Percentiles rank a stretch among this genome's conserved stretches.
Evolutionary conservation across 768 basidiomycete genomes (phyloP).

Genomic region (Amanita exitialis): DNA sequence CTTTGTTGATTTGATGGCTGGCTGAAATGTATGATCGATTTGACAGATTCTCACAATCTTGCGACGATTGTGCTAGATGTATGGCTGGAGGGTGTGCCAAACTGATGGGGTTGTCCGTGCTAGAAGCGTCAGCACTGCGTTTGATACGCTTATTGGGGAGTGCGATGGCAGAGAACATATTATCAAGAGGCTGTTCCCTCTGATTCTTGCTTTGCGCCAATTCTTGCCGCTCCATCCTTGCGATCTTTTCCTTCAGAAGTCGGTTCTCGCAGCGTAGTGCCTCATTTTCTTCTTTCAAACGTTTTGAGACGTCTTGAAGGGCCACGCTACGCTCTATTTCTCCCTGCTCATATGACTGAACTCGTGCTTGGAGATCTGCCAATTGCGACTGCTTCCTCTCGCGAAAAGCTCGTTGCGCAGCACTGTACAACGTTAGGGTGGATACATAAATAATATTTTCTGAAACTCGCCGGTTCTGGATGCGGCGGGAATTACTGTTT

Average conservation of each 20-base stretch:
- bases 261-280: constrained; percentile 58
- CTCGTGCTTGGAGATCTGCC: constrained; percentile 76
- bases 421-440: constrained; percentile 31
- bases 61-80: constrained; percentile 43
- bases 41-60: constrained; percentile 27
- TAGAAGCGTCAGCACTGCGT: neutral
- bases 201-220: constrained; percentile 22
- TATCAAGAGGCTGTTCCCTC: constrained; percentile 38
- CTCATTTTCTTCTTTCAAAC: constrained; percentile 83
- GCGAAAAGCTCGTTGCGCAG: constrained; percentile 83
- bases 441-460: constrained; percentile 3
- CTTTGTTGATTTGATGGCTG: constrained; percentile 19
- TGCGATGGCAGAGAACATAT: neutral
- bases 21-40: constrained; percentile 23
- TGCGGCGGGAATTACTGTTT: constrained; percentile 55
- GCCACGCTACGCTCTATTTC: constrained; percentile 83
- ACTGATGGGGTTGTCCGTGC: no score
- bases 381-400: constrained; percentile 86
- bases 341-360: constrained; percentile 83
- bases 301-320: constrained; percentile 73
- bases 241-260: constrained; percentile 41
- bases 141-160: neutral
- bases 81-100: constrained; percentile 25
- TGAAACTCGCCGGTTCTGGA: constrained; percentile 55
- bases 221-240: constrained; percentile 25